Percentiles rank a stretch among this genome's conserved stretches.
Conservation (phyloP, 352 stramenopile species). For the Phytophthora citrophthora region DNA sequence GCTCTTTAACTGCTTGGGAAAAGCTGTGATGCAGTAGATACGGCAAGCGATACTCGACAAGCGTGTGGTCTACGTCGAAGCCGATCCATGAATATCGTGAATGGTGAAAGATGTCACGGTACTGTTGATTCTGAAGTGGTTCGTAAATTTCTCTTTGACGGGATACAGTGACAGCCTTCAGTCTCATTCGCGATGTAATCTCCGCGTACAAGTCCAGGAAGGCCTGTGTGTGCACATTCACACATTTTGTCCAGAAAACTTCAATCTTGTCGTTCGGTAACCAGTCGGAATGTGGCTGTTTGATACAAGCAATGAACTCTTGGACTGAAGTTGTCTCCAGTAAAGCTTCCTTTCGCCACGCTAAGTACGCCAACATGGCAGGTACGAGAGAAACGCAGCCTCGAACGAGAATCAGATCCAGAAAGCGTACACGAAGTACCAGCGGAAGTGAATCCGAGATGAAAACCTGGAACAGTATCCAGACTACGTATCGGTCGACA, state of each 20-base stretch:
- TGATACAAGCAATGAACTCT: conserved; percentile 32
- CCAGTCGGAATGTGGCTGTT: conserved; percentile 40
- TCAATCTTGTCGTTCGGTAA: conserved; percentile 51
- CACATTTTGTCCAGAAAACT: conserved; percentile 48
- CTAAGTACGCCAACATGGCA: conserved; percentile 47
- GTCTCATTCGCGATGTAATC: conserved; percentile 36
- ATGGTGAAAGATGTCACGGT: conserved; percentile 44
- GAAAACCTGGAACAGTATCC: conserved; percentile 44
- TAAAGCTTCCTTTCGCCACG: conserved; percentile 42
- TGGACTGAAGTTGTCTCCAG: conserved; percentile 25
- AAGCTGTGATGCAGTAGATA: conserved; percentile 54
- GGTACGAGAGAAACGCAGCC: conserved; percentile 53
- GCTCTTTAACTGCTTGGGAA: conserved; percentile 43
- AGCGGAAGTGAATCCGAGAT: conserved; percentile 42
- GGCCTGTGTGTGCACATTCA: conserved; percentile 40
- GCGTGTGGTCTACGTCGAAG: conserved; percentile 64
- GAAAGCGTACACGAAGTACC: conserved; percentile 46
- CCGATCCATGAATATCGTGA: conserved; percentile 59
- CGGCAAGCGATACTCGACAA: conserved; percentile 55
- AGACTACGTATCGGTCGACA: conserved; percentile 40
- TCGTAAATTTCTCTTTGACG: conserved; percentile 31
- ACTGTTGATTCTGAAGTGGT: conserved; percentile 36
- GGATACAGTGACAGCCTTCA: conserved; percentile 46
- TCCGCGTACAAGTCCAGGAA: conserved; percentile 48
- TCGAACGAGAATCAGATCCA: conserved; percentile 57